Conservation (phyloP, 345 rosid genomes). For the Durio zibethinus region DNA sequence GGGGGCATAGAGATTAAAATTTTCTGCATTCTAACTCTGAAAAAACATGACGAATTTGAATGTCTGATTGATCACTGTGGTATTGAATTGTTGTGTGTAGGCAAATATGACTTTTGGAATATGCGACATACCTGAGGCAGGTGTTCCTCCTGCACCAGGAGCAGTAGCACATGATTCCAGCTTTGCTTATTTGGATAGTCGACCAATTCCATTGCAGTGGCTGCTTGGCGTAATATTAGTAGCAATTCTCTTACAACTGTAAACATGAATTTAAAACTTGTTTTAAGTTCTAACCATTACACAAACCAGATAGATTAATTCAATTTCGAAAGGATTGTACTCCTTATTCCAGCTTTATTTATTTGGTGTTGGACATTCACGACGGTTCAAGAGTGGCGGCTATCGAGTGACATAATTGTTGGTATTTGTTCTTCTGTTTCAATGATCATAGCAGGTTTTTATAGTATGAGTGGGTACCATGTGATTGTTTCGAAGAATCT, state of each 20-base stretch:
- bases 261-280: background rate
- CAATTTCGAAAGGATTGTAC: background rate
- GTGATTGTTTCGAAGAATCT: background rate
- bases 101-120: constrained; percentile 46
- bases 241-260: constrained; percentile 15
- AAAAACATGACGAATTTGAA: too few species aligned
- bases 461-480: background rate
- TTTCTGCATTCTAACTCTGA: too few species aligned
- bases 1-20: too few species aligned
- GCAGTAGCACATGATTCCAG: constrained; percentile 23
- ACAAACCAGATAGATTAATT: background rate
- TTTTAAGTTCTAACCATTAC: background rate
- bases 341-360: background rate
- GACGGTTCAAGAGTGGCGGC: background rate
- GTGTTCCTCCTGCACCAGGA: constrained; percentile 16
- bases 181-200: constrained; percentile 23
- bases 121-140: constrained; percentile 33
- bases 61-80: background rate
- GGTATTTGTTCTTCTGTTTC: background rate
- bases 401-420: background rate
- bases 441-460: background rate
- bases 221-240: constrained; percentile 17
- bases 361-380: background rate
- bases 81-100: constrained; percentile 15
- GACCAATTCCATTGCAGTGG: constrained; percentile 17